These are phyloP conservation scores for Coniochaeta sp. DNA, from an alignment of 2,329 filamentous ascomycete species.

Conservation along the genomic window DNA sequence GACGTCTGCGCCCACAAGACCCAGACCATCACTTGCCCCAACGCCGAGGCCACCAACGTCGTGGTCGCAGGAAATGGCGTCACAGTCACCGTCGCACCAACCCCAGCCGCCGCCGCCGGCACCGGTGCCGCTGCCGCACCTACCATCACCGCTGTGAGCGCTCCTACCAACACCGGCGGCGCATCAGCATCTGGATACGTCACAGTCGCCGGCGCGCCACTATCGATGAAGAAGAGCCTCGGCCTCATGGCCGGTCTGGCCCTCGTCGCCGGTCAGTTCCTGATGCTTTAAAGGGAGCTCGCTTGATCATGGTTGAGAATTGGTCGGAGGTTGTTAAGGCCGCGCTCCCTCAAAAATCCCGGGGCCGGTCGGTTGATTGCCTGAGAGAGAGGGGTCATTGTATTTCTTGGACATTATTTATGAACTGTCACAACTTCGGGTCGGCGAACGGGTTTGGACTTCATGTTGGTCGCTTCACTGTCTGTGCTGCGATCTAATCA, in stretches of 20 bases:
- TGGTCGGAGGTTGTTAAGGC: conserved; percentile 6
- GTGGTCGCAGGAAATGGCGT: conserved; percentile 27
- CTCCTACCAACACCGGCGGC: background rate
- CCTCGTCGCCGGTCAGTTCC: conserved; percentile 16
- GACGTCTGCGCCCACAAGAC: conserved; percentile 20
- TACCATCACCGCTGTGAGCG: background rate
- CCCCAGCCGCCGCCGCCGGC: background rate
- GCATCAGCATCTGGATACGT: conserved; percentile 8
- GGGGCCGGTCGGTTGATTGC: background rate
- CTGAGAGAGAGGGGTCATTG: background rate
- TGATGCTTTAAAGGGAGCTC: conserved; percentile 15
- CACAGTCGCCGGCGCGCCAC: conserved; percentile 15
- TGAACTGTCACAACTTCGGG: background rate
- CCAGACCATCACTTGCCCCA: conserved; percentile 29
- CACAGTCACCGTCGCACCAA: conserved; percentile 12
- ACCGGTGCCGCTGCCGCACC: background rate
- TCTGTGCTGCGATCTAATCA: background rate
- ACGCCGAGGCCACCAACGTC: conserved; percentile 20
- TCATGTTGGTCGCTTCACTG: background rate
- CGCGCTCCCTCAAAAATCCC: background rate
- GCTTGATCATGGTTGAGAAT: background rate
- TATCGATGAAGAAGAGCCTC: conserved; percentile 19
- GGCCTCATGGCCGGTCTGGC: conserved; percentile 17
- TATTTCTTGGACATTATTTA: background rate
- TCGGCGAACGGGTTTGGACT: background rate